Evolutionary conservation across 2,329 filamentous ascomycete genomes (phyloP).

Genomic region (Verticillium dahliae): DNA sequence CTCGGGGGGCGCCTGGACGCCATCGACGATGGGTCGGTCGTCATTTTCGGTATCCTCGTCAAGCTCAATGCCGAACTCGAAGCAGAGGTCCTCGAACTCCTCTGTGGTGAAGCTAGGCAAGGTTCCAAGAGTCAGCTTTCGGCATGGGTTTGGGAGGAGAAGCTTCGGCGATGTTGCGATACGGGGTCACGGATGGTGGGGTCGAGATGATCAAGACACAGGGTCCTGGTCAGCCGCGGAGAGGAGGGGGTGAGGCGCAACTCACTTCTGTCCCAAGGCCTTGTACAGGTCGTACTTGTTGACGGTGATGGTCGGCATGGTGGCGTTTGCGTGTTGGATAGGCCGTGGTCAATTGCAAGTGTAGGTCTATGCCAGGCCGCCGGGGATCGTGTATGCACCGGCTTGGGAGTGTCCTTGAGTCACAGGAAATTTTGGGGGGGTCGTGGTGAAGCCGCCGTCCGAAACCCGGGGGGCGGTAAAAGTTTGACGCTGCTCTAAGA

Average conservation of each 20-base stretch:
- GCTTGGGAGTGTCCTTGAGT: slow-evolving; percentile 21
- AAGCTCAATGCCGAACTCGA: slow-evolving; percentile 96
- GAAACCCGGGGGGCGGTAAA: neutral
- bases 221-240: slow-evolving; percentile 4
- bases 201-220: slow-evolving; percentile 5
- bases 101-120: slow-evolving; percentile 71
- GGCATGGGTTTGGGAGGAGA: neutral
- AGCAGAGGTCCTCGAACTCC: slow-evolving; percentile 95
- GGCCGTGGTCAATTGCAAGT: neutral
- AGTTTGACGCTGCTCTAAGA: neutral
- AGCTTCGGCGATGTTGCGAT: slow-evolving; percentile 3
- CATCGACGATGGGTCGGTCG: slow-evolving; percentile 67
- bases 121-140: slow-evolving; percentile 7
- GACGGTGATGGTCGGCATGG: slow-evolving; percentile 93
- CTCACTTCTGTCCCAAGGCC: slow-evolving; percentile 81
- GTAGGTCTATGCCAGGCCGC: neutral
- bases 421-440: slow-evolving; percentile 31
- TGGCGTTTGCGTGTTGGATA: slow-evolving; percentile 15
- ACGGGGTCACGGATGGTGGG: slow-evolving; percentile 12
- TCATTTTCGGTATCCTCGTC: slow-evolving; percentile 87
- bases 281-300: slow-evolving; percentile 95
- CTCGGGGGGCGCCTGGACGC: slow-evolving; percentile 80
- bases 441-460: slow-evolving; percentile 3
- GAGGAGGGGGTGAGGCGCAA: slow-evolving; percentile 18
- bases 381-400: neutral